Base-by-base conservation (phyloP, 768 basidiomycete species). In the Boletus coccyginus region DNA sequence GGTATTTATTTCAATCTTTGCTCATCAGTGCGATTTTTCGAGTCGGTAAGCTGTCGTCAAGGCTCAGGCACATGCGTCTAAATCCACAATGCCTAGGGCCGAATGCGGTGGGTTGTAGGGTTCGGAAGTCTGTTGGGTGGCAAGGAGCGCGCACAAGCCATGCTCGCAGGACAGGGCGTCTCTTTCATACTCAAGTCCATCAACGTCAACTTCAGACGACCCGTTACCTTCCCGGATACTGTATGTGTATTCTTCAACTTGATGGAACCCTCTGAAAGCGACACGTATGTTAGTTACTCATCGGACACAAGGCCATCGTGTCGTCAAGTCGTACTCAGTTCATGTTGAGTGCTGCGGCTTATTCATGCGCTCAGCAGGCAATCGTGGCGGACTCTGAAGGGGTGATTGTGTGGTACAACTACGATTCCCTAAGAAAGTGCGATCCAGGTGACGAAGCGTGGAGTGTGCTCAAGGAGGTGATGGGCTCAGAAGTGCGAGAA, bases 391-490 rank as follows among this genome's bases (percentile, higher is more conserved):
- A 83, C 56, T 82, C 86, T 3, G 81, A 84, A 61, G 81, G 85
- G 54, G 77, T 79, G 4, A 64, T 88, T 19, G 88, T 89, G 10
- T 91, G 89, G 89, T 91, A 89, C 57, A 85, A 91, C 66, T 90
- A 91, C 59, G 85, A 88, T 53, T 74, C 60, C 17, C 76, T 88
- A 51, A 77, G 71, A 69, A 90, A 88, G 69, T 82, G 81, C 57
- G 78, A 80, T 61, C 87, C 88, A 7, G 84, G 82, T 0, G 78
- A 82, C 54, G 74, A 75, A 36, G 70, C 73, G 5, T 73, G 74
- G 65, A 71, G 73, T 35, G 73, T 72, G 8, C 62, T 71, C 32
- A 71, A 39, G 39, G 52, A 64, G 9, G 55, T 55, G 21, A 64
- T 64, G 66, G 41, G 49, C 4, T 51, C 66, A 5, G 66, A 63